Evolutionary conservation across 2,329 filamentous ascomycete genomes (phyloP).

Genomic region (Apiospora saccharicola): DNA sequence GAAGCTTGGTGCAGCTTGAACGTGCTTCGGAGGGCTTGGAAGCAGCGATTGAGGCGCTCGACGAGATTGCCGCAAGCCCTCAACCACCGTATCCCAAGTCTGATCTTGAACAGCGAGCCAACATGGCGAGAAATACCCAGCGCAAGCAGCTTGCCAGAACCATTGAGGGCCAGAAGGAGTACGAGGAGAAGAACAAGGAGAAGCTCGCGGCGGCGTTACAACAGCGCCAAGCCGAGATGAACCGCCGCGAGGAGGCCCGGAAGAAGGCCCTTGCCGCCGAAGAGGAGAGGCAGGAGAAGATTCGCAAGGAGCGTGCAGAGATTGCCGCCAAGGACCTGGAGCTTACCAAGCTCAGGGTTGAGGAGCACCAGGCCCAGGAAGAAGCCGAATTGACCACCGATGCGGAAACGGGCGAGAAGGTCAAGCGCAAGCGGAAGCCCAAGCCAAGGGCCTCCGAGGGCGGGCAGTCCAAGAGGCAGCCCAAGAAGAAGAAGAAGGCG

Average conservation of each 20-base stretch:
- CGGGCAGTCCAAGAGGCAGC: conserved; percentile 47
- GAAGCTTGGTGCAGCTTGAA: conserved; percentile 81
- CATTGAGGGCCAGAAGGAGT: conserved; percentile 84
- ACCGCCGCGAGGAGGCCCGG: conserved; percentile 78
- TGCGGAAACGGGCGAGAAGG: conserved; percentile 80
- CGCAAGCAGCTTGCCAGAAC: conserved; percentile 89
- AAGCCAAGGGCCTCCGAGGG: conserved; percentile 47
- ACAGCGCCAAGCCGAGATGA: conserved; percentile 81
- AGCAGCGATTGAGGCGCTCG: conserved; percentile 78
- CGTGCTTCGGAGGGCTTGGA: conserved; percentile 82
- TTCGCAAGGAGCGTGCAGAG: conserved; percentile 83
- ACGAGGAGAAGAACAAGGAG: conserved; percentile 90
- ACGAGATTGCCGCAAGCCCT: conserved; percentile 68
- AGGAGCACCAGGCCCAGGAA: conserved; percentile 72
- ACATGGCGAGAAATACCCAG: conserved; percentile 96
- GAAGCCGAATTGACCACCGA: conserved; percentile 85
- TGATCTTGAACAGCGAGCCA: conserved; percentile 92
- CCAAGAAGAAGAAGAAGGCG: conserved; percentile 63
- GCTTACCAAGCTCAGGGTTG: conserved; percentile 73
- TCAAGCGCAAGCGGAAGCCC: conserved; percentile 77
- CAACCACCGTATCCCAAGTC: conserved; percentile 86
- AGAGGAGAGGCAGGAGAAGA: conserved; percentile 77
- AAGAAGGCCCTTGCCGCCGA: conserved; percentile 72
- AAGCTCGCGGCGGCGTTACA: conserved; percentile 84
- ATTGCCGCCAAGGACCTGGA: conserved; percentile 80